Evolutionary conservation across 495 filamentous ascomycete genomes (phyloP).

Genomic region (Tuber umbilicatum): DNA sequence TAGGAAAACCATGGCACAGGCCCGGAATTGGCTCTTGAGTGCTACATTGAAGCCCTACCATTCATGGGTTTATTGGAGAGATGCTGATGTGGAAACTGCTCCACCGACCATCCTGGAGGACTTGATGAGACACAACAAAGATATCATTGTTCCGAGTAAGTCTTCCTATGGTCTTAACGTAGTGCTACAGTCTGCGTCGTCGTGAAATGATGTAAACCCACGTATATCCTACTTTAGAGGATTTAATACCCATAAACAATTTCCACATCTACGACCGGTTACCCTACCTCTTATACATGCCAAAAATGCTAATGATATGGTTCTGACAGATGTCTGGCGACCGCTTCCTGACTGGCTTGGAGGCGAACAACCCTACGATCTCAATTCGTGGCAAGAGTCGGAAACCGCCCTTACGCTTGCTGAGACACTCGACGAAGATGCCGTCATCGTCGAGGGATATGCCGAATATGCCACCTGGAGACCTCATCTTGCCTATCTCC

Average conservation of each 20-base stretch:
- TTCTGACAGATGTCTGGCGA: slow-evolving; percentile 81
- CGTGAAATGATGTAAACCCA: slow-evolving; percentile 33
- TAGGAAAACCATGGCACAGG: slow-evolving; percentile 96
- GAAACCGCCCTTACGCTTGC: slow-evolving; percentile 91
- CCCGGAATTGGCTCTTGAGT: slow-evolving; percentile 93
- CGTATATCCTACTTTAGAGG: slow-evolving; percentile 38
- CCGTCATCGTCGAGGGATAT: slow-evolving; percentile 98
- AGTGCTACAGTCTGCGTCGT: not conserved
- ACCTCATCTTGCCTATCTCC: slow-evolving; percentile 92
- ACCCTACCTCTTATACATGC: not conserved
- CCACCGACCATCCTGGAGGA: slow-evolving; percentile 95
- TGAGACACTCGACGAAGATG: slow-evolving; percentile 94
- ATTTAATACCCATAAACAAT: slow-evolving; percentile 16
- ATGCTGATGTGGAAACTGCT: slow-evolving; percentile 96
- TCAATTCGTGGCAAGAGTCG: slow-evolving; percentile 99
- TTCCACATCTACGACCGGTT: not conserved
- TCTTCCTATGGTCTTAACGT: slow-evolving; percentile 29
- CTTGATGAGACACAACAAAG: slow-evolving; percentile 97
- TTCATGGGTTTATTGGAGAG: slow-evolving; percentile 99
- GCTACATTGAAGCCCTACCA: slow-evolving; percentile 90
- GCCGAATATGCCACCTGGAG: slow-evolving; percentile 99
- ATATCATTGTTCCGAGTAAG: slow-evolving; percentile 97
- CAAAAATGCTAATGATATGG: slow-evolving; percentile 14
- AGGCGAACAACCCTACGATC: slow-evolving; percentile 95
- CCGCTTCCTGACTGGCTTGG: slow-evolving; percentile 98